These are phyloP conservation scores for Aureobasidium melanogenum DNA, from an alignment of 2,329 filamentous ascomycete species.

Conservation along the genomic window DNA sequence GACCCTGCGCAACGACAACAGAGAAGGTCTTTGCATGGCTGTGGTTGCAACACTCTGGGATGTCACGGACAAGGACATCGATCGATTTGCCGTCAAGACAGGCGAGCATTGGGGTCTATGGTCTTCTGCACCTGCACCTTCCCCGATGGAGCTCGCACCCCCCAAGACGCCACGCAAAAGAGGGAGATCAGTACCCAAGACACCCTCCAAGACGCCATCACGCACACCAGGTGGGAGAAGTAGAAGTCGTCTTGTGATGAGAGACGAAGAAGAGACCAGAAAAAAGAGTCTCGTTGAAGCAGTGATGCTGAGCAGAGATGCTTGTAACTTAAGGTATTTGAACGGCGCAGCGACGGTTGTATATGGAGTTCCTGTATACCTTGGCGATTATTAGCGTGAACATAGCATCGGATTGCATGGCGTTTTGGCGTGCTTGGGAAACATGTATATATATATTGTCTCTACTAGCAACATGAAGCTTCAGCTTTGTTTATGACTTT, in stretches of 20 bases:
- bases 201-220: constrained; percentile 24
- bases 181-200: constrained; percentile 19
- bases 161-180: constrained; percentile 24
- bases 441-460: not conserved
- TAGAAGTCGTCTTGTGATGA: constrained; percentile 20
- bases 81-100: constrained; percentile 71
- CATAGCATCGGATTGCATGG: not conserved
- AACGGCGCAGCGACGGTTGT: constrained; percentile 91
- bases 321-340: constrained; percentile 82
- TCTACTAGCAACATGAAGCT: not conserved
- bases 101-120: constrained; percentile 81
- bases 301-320: constrained; percentile 61
- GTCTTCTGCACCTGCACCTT: constrained; percentile 19
- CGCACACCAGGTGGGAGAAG: constrained; percentile 22
- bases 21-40: constrained; percentile 44
- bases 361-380: constrained; percentile 88
- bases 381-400: constrained; percentile 32
- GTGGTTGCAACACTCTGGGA: constrained; percentile 94
- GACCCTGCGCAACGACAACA: constrained; percentile 3
- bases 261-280: constrained; percentile 29
- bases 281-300: constrained; percentile 61
- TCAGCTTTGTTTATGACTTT: not conserved
- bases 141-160: constrained; percentile 23
- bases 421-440: not conserved
- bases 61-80: constrained; percentile 94